Conservation (phyloP, 176 grass and related monocot genomes). For the Oryza australiensis region DNA sequence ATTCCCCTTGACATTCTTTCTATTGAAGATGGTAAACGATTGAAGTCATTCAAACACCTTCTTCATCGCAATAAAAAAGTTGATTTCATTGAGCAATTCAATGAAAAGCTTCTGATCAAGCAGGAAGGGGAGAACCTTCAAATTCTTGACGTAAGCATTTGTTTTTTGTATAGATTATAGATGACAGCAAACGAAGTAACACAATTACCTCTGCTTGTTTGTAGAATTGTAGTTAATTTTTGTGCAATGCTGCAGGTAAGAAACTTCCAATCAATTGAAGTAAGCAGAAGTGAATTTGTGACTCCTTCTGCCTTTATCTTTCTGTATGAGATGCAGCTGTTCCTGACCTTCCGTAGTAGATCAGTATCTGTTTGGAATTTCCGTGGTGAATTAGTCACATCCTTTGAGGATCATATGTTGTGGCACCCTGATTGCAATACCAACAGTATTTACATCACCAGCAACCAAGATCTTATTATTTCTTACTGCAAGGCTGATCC, state of each 20-base stretch:
- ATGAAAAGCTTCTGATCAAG: slow-evolving; percentile 78
- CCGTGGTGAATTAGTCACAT: slow-evolving; percentile 66
- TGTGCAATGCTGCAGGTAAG: slow-evolving; percentile 44
- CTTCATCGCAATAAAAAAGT: slow-evolving; percentile 69
- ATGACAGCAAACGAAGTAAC: background rate
- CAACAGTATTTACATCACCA: slow-evolving; percentile 74
- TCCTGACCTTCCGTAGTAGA: slow-evolving; percentile 54
- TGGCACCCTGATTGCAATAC: slow-evolving; percentile 76
- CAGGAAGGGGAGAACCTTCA: slow-evolving; percentile 73
- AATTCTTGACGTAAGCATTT: slow-evolving; percentile 53
- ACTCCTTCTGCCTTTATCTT: slow-evolving; percentile 75
- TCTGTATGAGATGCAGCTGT: slow-evolving; percentile 66
- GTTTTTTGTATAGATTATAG: background rate
- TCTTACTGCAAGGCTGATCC: slow-evolving; percentile 61
- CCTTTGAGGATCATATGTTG: slow-evolving; percentile 70
- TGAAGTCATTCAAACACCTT: slow-evolving; percentile 66
- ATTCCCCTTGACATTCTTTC: slow-evolving; percentile 64
- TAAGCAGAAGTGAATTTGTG: slow-evolving; percentile 62
- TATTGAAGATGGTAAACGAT: slow-evolving; percentile 64
- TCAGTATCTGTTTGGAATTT: slow-evolving; percentile 73
- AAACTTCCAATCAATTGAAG: slow-evolving; percentile 60
- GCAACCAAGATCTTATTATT: slow-evolving; percentile 68
- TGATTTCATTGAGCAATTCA: slow-evolving; percentile 72
- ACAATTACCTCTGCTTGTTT: slow-evolving; percentile 12
- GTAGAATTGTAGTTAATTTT: slow-evolving; percentile 13